phyloP scores from a whole-genome alignment of 768 basidiomycete species.

The Boletus vinaceobasis region DNA sequence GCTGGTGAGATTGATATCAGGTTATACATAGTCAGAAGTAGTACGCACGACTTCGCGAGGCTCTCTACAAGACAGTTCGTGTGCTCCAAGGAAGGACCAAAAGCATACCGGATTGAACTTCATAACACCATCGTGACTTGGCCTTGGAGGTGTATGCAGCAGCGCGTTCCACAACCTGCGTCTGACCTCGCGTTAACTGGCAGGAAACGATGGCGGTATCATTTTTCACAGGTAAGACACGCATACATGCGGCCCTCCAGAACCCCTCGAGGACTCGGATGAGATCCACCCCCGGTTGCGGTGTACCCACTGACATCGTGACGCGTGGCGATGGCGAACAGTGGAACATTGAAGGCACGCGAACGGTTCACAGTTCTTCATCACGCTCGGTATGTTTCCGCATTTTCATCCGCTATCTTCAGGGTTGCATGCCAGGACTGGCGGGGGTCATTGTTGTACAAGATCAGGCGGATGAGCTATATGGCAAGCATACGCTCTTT shows the following conservation, averaged over 20 bases:
- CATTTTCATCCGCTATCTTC: background rate
- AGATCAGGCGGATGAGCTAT: constrained; percentile 91
- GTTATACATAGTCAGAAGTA: constrained; percentile 86
- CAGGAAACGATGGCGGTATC: constrained; percentile 95
- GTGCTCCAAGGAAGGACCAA: constrained; percentile 75
- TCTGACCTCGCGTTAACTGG: constrained; percentile 5
- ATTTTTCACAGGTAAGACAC: constrained; percentile 81
- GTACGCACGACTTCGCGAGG: constrained; percentile 33
- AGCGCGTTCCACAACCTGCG: background rate
- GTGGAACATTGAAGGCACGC: constrained; percentile 68
- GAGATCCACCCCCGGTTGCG: constrained; percentile 91
- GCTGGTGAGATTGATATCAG: constrained; percentile 87
- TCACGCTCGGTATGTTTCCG: constrained; percentile 70
- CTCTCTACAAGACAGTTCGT: background rate
- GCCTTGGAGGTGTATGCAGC: constrained; percentile 76
- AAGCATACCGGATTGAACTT: constrained; percentile 82
- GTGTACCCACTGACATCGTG: constrained; percentile 69
- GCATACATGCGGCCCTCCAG: constrained; percentile 34
- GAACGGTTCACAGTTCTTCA: constrained; percentile 94
- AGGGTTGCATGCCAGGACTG: background rate
- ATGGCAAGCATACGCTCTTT: constrained; percentile 93
- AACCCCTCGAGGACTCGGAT: constrained; percentile 93
- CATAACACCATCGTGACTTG: constrained; percentile 52
- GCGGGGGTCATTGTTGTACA: background rate
- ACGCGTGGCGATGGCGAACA: constrained; percentile 92